Evolutionary conservation across 495 filamentous ascomycete genomes (phyloP).

Genomic region (Staphylotrichum tortipilum): DNA sequence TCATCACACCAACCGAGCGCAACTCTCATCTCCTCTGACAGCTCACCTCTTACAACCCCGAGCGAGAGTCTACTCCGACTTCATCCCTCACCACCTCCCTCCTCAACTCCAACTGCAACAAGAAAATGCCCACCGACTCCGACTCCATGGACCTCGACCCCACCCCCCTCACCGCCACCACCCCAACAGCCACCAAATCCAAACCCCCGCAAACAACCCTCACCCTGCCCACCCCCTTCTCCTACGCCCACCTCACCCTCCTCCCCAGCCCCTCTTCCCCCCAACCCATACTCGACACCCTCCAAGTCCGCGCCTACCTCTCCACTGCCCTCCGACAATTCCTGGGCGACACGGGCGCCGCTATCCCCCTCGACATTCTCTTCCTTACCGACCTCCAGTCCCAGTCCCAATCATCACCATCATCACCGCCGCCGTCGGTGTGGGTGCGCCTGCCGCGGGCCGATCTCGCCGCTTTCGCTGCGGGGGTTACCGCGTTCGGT

Average conservation of each 20-base stretch:
- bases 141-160: conserved; percentile 15
- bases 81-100: not conserved
- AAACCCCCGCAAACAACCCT: conserved; percentile 27
- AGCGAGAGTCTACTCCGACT: too few relatives aligned
- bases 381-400: conserved; percentile 44
- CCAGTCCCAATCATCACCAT: too few relatives aligned
- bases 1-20: too few relatives aligned
- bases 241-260: conserved; percentile 37
- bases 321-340: conserved; percentile 67
- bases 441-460: conserved; percentile 71
- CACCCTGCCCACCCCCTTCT: conserved; percentile 30
- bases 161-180: not conserved
- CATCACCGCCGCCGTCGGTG: too few relatives aligned
- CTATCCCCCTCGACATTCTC: conserved; percentile 74
- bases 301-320: conserved; percentile 67
- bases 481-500: conserved; percentile 58
- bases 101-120: not conserved
- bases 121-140: not conserved
- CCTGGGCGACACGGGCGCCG: conserved; percentile 66
- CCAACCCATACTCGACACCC: conserved; percentile 48
- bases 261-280: not conserved
- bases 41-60: too few relatives aligned
- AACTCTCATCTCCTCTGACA: too few relatives aligned
- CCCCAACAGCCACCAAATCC: conserved; percentile 18
- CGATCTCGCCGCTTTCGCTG: conserved; percentile 50